Base-by-base conservation (phyloP, 176 grass and related monocot species). In the Poa annua region DNA sequence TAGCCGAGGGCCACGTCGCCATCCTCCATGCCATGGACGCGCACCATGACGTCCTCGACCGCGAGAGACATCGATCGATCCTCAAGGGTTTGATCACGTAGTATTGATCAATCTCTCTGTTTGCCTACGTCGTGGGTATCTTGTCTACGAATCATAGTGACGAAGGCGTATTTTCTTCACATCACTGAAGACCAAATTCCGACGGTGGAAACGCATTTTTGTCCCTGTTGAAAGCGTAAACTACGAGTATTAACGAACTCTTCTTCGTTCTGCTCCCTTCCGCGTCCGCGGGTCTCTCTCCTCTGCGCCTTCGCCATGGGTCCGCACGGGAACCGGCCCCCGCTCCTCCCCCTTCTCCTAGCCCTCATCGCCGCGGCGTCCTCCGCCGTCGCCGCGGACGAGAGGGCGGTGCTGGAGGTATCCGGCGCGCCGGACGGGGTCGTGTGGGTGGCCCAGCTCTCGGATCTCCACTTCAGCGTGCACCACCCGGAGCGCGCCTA, bases 391-490 rank as follows among this genome's bases (percentile, higher is more conserved):
- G 39, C 74, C 22, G 66, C 20, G 1, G 88, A 79, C 74, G 38
- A 66, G n/a, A 50, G 85, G 35, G 83, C 67, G 21, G 85, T 85
- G 64, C 81, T 88, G 65, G 85, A 92, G 82, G 89, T 93, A 70
- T 77, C 88, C 78, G 93, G 83, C 66, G 87, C 56, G 61, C 93
- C 96, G 38, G 82, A 77, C 1, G 90, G 90, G 80, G 88, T 96
- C 57, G 89, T 95, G 41, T 98, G 96, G 96, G 91, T 84, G 63
- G 93, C 80, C 66, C 96, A 98, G 85, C 80, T 98, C 5, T 96
- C 96, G 57, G 96, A 96, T 91, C 96, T 98, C 87, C 93, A 98
- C 80, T 91, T 98, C 83, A 98, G 96, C 89, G 85, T 95, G 83
- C 92, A 93, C 91, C 85, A 98, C 66, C 93, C 93, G 53, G 96